Conservation (phyloP, 2,329 filamentous ascomycete species). For the Penicillium janthinellum region DNA sequence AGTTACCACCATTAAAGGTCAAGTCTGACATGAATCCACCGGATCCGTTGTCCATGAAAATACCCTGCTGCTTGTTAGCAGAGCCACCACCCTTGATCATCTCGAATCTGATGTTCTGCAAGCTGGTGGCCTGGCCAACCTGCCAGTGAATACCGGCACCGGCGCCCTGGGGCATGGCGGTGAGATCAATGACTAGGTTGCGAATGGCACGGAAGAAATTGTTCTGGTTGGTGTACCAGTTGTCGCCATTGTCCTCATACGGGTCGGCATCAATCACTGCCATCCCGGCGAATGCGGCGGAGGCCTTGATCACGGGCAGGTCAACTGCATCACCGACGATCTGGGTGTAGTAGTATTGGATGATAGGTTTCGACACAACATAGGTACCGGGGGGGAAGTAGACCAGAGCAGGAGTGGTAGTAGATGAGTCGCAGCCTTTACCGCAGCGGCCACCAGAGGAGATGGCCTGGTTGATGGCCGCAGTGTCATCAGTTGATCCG, state of each 20-base stretch:
- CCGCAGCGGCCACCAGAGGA: constrained; percentile 78
- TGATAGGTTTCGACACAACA: constrained; percentile 73
- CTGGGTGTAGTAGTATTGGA: constrained; percentile 92
- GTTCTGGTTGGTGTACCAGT: constrained; percentile 78
- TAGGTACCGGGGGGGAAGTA: constrained; percentile 93
- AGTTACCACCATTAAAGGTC: constrained; percentile 77
- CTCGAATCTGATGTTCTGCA: constrained; percentile 80
- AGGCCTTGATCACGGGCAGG: constrained; percentile 74
- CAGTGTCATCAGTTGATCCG: constrained; percentile 77
- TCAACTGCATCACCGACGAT: constrained; percentile 77
- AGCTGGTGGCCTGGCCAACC: constrained; percentile 77
- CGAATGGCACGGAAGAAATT: constrained; percentile 84
- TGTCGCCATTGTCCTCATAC: constrained; percentile 68
- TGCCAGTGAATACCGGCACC: constrained; percentile 82
- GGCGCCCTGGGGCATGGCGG: constrained; percentile 59
- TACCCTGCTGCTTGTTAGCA: constrained; percentile 70
- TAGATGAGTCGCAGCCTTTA: constrained; percentile 77
- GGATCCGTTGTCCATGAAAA: constrained; percentile 84
- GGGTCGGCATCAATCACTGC: constrained; percentile 87
- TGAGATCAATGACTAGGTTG: constrained; percentile 79
- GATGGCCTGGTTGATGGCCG: constrained; percentile 83
- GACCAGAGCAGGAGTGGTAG: constrained; percentile 79
- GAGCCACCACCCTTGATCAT: constrained; percentile 68
- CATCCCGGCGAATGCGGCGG: constrained; percentile 75
- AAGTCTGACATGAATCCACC: constrained; percentile 84